Conservation (phyloP, 2,329 filamentous ascomycete genomes). For the Neoascochyta sp. region DNA sequence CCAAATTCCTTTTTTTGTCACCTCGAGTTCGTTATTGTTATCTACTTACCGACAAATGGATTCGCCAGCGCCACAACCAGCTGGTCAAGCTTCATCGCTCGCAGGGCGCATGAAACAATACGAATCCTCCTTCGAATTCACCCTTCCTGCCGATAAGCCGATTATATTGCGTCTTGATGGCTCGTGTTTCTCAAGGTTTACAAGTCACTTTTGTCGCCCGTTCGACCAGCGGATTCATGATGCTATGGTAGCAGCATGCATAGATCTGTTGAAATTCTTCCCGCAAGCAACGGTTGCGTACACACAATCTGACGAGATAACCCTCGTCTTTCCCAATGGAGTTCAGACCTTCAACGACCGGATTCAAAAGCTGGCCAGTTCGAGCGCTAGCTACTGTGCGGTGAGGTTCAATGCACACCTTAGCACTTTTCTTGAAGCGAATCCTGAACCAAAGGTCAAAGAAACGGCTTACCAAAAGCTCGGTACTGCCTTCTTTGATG, state of each 20-base stretch:
- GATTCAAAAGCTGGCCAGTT: slow-evolving; percentile 28
- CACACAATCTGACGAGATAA: slow-evolving; percentile 36
- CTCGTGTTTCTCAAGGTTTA: slow-evolving; percentile 31
- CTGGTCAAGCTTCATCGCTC: slow-evolving; percentile 10
- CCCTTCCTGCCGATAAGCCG: slow-evolving; percentile 16
- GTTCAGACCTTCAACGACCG: slow-evolving; percentile 27
- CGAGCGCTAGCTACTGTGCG: slow-evolving; percentile 27
- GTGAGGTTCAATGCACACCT: slow-evolving; percentile 28
- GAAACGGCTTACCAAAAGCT: slow-evolving; percentile 11
- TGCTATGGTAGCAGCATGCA: slow-evolving; percentile 26
- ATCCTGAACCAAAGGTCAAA: slow-evolving; percentile 18
- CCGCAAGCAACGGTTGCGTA: slow-evolving; percentile 28
- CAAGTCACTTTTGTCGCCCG: slow-evolving; percentile 22
- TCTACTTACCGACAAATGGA: no score
- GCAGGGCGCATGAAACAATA: slow-evolving; percentile 33
- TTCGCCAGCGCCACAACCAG: neutral
- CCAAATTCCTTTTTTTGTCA: no score
- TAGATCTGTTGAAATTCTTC: slow-evolving; percentile 27
- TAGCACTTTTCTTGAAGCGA: slow-evolving; percentile 5
- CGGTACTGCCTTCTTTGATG: slow-evolving; percentile 28
- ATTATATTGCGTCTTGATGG: slow-evolving; percentile 30
- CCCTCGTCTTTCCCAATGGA: slow-evolving; percentile 27
- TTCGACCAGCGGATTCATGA: slow-evolving; percentile 33
- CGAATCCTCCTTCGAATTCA: slow-evolving; percentile 24
- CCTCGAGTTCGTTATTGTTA: no score